Evolutionary conservation across 169 alveolate species (phyloP).

Genomic region (Plasmodium blacklocki): DNA sequence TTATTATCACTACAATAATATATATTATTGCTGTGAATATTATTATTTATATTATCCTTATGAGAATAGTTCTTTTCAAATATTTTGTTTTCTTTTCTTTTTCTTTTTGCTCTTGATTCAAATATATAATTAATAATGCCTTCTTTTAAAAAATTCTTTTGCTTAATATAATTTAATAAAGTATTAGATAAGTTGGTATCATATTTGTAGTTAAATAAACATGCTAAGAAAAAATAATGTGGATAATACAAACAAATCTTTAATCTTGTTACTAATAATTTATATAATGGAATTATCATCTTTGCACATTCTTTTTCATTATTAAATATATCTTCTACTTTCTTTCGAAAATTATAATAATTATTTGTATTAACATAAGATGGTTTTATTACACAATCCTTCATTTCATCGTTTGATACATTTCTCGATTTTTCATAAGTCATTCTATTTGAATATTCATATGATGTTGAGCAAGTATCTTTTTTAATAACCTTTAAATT

Average conservation of each 20-base stretch:
- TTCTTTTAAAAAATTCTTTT: conserved; percentile 16
- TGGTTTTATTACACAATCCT: conserved; percentile 19
- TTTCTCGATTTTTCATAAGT: too few species aligned
- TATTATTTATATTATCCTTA: background rate
- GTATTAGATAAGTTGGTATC: conserved; percentile 36
- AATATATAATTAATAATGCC: conserved; percentile 20
- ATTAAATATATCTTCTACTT: conserved; percentile 24
- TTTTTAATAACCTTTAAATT: too few species aligned
- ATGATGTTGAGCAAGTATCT: too few species aligned
- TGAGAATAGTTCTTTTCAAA: too few species aligned
- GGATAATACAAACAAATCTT: conserved; percentile 73
- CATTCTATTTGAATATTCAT: too few species aligned
- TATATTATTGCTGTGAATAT: background rate
- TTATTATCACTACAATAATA: too few species aligned
- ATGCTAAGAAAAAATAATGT: conserved; percentile 56
- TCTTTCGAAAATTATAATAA: conserved; percentile 45
- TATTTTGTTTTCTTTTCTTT: too few species aligned
- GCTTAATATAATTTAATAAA: conserved; percentile 31
- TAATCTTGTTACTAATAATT: conserved; percentile 70
- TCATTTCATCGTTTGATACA: too few species aligned
- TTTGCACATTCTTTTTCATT: conserved; percentile 42
- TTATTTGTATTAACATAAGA: conserved; percentile 26
- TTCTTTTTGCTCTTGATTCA: background rate
- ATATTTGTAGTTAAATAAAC: conserved; percentile 46
- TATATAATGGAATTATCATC: conserved; percentile 54